Evolutionary conservation across 352 stramenopile genomes (phyloP).

Genomic region (Phytopythium sindhum): DNA sequence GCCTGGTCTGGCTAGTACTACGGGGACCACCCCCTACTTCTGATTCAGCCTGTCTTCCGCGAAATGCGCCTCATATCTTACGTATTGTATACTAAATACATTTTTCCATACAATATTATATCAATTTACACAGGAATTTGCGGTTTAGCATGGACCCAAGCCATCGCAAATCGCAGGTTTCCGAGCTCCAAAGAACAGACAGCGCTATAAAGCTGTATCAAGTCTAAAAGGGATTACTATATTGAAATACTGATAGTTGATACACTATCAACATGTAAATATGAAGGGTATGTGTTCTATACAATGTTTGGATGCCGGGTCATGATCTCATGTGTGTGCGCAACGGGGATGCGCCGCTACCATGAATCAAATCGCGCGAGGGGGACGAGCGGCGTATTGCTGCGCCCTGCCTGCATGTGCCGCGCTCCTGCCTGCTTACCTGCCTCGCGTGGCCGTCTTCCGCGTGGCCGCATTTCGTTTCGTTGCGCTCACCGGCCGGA

Average conservation of each 20-base stretch:
- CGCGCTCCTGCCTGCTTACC: background rate
- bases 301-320: background rate
- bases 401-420: background rate
- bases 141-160: background rate
- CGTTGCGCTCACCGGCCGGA: background rate
- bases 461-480: no score
- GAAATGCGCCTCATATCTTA: background rate
- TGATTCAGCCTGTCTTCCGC: background rate
- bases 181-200: background rate
- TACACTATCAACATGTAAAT: background rate
- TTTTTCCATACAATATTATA: background rate
- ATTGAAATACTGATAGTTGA: background rate
- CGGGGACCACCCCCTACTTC: background rate
- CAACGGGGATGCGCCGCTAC: background rate
- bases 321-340: slow-evolving; percentile 1
- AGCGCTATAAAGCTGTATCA: background rate
- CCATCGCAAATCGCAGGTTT: background rate
- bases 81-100: background rate
- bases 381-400: background rate
- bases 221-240: background rate
- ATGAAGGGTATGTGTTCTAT: background rate
- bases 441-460: no score
- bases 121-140: background rate
- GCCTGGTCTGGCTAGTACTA: slow-evolving; percentile 3
- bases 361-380: slow-evolving; percentile 3